Evolutionary conservation across 2,329 filamentous ascomycete genomes (phyloP), one percentile per base, ranked within the genome.

Genomic region (Coleophoma crateriformis): DNA sequence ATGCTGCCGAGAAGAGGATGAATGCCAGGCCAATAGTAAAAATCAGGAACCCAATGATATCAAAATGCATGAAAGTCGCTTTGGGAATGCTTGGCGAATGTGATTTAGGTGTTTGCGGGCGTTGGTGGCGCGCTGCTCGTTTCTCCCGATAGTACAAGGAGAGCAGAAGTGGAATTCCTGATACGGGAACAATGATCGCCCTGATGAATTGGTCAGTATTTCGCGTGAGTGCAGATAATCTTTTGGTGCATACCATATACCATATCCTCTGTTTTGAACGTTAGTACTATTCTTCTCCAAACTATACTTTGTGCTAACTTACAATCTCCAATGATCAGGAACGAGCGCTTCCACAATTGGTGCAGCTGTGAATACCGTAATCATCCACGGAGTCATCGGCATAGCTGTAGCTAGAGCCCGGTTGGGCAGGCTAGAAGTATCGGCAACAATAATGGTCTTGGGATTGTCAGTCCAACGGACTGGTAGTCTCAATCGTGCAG

Each of bases 301-400:
- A 11, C 15, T 12, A 15, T 4, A 7, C 20, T 35, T 35, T n/a
- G 32, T 7, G 10, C n/a, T 22, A n/a, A 38, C 45, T 47, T 39
- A 47, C 45, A 47, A 12, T 42, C 46, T 48, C 46, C 46, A 48
- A 35, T 48, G 46, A 14, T 48, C 33, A 4, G 46, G 46, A 19
- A 48, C 20, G 6, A 48, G 39, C 19, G 46, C 46, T 17, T 41
- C 32, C 7, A 48, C 46, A 32, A 48, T 48, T 7, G 46, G 46
- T 17, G 37, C 46, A 11, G 46, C 38, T 3, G 46, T 42, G n/a
- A 48, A 48, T 33, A 42, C 38, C 4, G 46, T 48, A 33, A 48
- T 41, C 35, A 48, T 41, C 27, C 37, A 48, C 17, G 46, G 46
- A 32, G 38, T 48, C 46, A 48, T 41, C 7, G 46, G 46, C 35